Base-by-base conservation (phyloP, 1,139 yeast species). In the Diutina pseudorugosa region DNA sequence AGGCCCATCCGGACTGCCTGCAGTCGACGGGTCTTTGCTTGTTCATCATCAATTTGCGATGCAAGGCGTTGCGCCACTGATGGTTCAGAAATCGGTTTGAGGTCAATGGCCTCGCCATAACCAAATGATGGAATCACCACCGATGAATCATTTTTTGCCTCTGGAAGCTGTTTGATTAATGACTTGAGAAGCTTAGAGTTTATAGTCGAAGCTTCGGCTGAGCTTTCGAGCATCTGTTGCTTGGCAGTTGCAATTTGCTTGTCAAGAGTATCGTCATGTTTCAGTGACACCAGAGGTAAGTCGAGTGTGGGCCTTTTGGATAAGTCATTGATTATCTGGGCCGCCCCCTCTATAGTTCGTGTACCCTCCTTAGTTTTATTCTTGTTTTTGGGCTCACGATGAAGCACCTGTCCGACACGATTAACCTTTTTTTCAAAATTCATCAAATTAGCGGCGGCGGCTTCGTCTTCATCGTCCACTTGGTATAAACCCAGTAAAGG, bases 401-500 rank as follows among this genome's bases (percentile, higher is more conserved):
- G 47, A 14, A 45, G 19, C 3, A 45, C 40, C 30, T 25, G 36
- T 3, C 49, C 49, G 5, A 5, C 36, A 14, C 18, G 19, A 2
- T 27, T 7, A 14, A 45, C 49, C 36, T 45, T 25, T 4, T 8
- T 18, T 18, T 45, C 47, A 41, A 45, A 45, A 7, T 16, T 2
- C 6, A n/a, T 12, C 49, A 45, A 25, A n/a, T 45, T 41, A 8
- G 19, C 40, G 16, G 21, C 40, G 8, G 49, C 49, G 6, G 40
- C 49, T 11, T 60, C 61, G 14, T 67, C 65, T 62, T 91, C 98
- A 36, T 76, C 80, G 0, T 72, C 62, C 0, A 83, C 81, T 60
- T 86, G 94, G 62, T 84, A 86, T 16, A 80, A 66, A 0, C 96
- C 97, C 0, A 69, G 70, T 5, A 75, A 76, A 0, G 96, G 95